Base-by-base conservation (phyloP, 2,329 filamentous ascomycete species). In the Aspergillus phoenicis region DNA sequence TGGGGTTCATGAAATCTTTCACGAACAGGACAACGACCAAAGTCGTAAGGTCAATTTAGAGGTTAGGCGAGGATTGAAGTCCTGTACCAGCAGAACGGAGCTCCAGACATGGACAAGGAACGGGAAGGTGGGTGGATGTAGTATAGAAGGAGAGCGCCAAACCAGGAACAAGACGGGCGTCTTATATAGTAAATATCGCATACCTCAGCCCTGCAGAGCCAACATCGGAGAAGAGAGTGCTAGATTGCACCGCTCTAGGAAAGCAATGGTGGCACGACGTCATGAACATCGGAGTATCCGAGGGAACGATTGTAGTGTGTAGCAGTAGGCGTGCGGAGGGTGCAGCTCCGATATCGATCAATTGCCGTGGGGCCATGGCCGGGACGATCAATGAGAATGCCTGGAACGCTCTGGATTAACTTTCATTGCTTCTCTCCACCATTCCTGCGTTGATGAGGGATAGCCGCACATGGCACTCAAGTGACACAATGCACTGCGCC, bases 221-320 rank as follows among this genome's bases (percentile, higher is more conserved):
- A 17, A 24, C 20, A n/a, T 15, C 11, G 52, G 39, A 39, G 17
- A 4, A 4, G 10, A 20, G 24, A 20, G 26, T 36, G 52, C 22
- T 6, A n/a, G 24, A 33, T 7, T 33, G 39, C 13, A 33, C n/a
- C 8, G 53, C 15, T 39, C 15, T 8, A 39, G 17, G 51, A 24
- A 53, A 33, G 30, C 30, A 33, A 43, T 22, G 24, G 39, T 45
- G 53, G 53, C 24, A 15, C 26, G 53, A 56, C 53, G 53, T 56
- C 53, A 56, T 56, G 43, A 24, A 47, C n/a, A 2, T 45, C 33
- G 30, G n/a, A n/a, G 22, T 17, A 38, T 30, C 51, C 41, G 24
- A 24, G 52, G 38, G 33, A 30, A 30, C 3, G 11, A 22, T 41
- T 15, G 20, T 15, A 39, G 28, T 17, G 24, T 47, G 26, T 20